Base-by-base conservation (phyloP, 352 stramenopile genomes). In the Pythium pyrilobum region DNA sequence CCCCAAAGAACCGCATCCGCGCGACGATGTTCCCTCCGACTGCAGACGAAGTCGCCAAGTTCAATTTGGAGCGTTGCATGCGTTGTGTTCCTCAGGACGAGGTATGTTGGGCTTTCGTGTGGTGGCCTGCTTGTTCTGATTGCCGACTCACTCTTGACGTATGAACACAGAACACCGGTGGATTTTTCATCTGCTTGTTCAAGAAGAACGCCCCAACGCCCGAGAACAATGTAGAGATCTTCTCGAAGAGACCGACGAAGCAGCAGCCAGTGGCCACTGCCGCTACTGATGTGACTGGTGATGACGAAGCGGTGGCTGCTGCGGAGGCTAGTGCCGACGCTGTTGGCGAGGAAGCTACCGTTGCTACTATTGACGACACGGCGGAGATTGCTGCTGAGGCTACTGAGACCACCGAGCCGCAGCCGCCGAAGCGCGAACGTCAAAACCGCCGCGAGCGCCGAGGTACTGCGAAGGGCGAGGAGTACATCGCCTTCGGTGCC, bases 181-280 rank as follows among this genome's bases (percentile, higher is more conserved):
- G 97, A 0, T 99, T 99, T 68, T 99, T 99, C 72, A 94, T 99
- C 34, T 96, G 90, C 36, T 69, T 99, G 28, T 75, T 99, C 5
- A 81, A 96, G 61, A 98, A 98, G 75, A 77, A 87, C 24, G 69
- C 67, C 23, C 64, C 70, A 21, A 93, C 82, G 8, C 78, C 77
- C 7, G 42, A 62, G 18, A 50, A 64, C n/a, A 47, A 62, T 12
- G 48, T 76, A 10, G 32, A 23, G 6, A 13, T 44, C 12, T 27
- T 44, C 23, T 44, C 25, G 24, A 57, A 51, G n/a, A 20, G 18
- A 39, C 25, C 52, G 20, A 32, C 28, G 18, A 48, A 46, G 24
- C 25, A 56, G 24, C 37, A 23, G 18, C 15, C n/a, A 39, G 37
- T 42, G 31, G 5, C n/a, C n/a, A 34, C n/a, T 29, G 28, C 36